Evolutionary conservation across 2,329 filamentous ascomycete genomes (phyloP).

Genomic region (Metarhizium album): DNA sequence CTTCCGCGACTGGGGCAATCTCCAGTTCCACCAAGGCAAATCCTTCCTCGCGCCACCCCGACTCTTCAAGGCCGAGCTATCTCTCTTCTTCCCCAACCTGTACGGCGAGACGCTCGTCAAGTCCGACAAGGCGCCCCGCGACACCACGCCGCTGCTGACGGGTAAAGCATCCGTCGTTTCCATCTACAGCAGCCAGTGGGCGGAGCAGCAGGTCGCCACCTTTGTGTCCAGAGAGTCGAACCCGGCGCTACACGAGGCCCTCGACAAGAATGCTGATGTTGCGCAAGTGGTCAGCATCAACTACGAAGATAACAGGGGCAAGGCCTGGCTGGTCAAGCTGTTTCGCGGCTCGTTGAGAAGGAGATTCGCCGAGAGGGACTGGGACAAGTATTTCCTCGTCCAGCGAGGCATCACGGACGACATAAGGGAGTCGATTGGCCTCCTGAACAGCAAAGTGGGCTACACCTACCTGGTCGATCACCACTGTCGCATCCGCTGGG

Average conservation of each 20-base stretch:
- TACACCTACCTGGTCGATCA: conserved; percentile 88
- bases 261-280: conserved; percentile 40
- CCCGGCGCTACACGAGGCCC: conserved; percentile 52
- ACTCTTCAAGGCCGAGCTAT: conserved; percentile 72
- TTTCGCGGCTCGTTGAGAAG: conserved; percentile 44
- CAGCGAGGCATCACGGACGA: conserved; percentile 46
- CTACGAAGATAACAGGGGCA: conserved; percentile 69
- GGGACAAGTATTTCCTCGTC: conserved; percentile 52
- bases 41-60: conserved; percentile 77
- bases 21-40: conserved; percentile 76
- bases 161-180: conserved; percentile 70
- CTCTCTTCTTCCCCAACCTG: conserved; percentile 91
- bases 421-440: conserved; percentile 50
- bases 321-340: conserved; percentile 45
- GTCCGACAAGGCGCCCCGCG: conserved; percentile 34
- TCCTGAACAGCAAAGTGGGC: conserved; percentile 84
- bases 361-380: conserved; percentile 39
- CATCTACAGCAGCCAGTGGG: conserved; percentile 78
- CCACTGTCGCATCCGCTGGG: conserved; percentile 87
- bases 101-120: conserved; percentile 65
- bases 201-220: conserved; percentile 63
- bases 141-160: conserved; percentile 66
- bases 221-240: conserved; percentile 60
- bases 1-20: conserved; percentile 89
- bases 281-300: conserved; percentile 82